phyloP scores from a whole-genome alignment of 2,329 filamentous ascomycete genomes.

The Alternaria brassicae region DNA sequence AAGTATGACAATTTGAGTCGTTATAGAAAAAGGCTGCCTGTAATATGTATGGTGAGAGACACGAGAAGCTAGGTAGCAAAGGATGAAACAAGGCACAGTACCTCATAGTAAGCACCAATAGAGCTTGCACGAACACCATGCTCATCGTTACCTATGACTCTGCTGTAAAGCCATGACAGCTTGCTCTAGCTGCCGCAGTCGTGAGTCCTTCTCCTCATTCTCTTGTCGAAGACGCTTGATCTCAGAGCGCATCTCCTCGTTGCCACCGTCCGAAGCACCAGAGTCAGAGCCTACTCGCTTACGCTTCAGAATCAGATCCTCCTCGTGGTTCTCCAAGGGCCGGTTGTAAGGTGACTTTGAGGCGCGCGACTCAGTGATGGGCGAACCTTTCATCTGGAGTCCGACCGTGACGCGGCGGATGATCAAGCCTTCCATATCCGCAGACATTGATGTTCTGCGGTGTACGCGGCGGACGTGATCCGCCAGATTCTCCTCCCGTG shows the following conservation, averaged over 20 bases:
- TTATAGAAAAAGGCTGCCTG: background rate
- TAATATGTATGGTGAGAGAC: too few species aligned
- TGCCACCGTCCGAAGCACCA: slow-evolving; percentile 30
- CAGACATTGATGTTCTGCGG: slow-evolving; percentile 48
- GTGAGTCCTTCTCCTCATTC: slow-evolving; percentile 52
- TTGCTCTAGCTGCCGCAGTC: slow-evolving; percentile 45
- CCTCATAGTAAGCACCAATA: too few species aligned
- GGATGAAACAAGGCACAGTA: too few species aligned
- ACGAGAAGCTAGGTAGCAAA: too few species aligned
- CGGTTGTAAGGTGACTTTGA: slow-evolving; percentile 37
- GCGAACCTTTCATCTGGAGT: slow-evolving; percentile 24
- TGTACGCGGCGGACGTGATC: slow-evolving; percentile 94
- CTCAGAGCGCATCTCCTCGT: slow-evolving; percentile 49
- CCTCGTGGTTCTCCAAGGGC: too few species aligned
- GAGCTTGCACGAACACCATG: too few species aligned
- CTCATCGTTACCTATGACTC: slow-evolving; percentile 22
- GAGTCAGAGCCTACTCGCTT: slow-evolving; percentile 42
- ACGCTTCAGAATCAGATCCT: slow-evolving; percentile 41
- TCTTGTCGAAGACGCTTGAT: slow-evolving; percentile 52
- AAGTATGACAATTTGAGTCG: slow-evolving; percentile 23
- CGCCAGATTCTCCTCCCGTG: slow-evolving; percentile 89
- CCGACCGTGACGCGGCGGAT: slow-evolving; percentile 34
- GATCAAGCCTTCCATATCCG: slow-evolving; percentile 43
- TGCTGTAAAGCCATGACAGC: slow-evolving; percentile 47
- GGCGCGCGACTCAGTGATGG: slow-evolving; percentile 29